Evolutionary conservation across 495 filamentous ascomycete species (phyloP), one percentile per base, ranked within the genome.

Genomic region (Thermochaetoides thermophila): DNA sequence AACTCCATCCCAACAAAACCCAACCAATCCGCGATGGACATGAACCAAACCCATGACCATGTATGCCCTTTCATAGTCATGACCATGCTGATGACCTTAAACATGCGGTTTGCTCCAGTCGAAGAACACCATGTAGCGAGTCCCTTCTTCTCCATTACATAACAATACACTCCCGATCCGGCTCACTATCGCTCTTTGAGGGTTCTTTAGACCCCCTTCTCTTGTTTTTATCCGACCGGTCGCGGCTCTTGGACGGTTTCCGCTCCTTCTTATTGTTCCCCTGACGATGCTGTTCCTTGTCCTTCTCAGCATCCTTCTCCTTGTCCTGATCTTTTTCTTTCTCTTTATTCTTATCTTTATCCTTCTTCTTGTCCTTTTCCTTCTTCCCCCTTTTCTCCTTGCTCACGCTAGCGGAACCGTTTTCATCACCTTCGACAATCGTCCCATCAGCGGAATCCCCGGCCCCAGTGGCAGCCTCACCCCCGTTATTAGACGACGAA

Each of bases 81-180:
- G n/a, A n/a, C n/a, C n/a, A n/a, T n/a, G n/a, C n/a, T n/a, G n/a
- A n/a, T n/a, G n/a, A n/a, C n/a, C n/a, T n/a, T n/a, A n/a, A n/a
- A n/a, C n/a, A n/a, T n/a, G n/a, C n/a, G n/a, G n/a, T n/a, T n/a
- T n/a, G n/a, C n/a, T n/a, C n/a, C n/a, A n/a, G n/a, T n/a, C n/a
- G n/a, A n/a, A n/a, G n/a, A n/a, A n/a, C n/a, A n/a, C n/a, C n/a
- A n/a, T n/a, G n/a, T n/a, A n/a, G n/a, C n/a, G n/a, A n/a, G n/a
- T n/a, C n/a, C n/a, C n/a, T n/a, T n/a, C n/a, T n/a, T n/a, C n/a
- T n/a, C n/a, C n/a, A 26, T 53, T 35, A 60, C 56, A 60, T 60
- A 6, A 60, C 52, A 18, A 57, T 42, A 57, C 83, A 91, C 49
- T 87, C 81, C 29, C 81, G 61, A 33, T 91, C 83, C 6, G 73